Percentiles rank a stretch among this genome's conserved stretches.
Conservation (phyloP, 768 basidiomycete genomes). For the Astraeus odoratus region DNA sequence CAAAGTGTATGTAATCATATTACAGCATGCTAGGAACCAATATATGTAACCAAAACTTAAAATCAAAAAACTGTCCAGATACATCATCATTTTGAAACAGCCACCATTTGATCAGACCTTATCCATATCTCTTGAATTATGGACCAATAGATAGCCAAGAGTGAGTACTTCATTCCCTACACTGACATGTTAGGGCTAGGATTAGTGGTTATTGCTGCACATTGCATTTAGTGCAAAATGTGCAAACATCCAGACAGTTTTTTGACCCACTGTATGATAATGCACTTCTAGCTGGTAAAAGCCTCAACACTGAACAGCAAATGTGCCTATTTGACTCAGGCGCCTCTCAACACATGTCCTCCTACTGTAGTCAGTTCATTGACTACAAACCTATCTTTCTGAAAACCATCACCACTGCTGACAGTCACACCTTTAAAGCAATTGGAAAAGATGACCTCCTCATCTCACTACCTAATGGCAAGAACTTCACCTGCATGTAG, state of each 20-base stretch:
- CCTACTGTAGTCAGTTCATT: not conserved
- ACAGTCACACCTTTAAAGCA: conserved; percentile 2
- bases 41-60: too few species aligned
- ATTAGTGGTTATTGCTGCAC: too few species aligned
- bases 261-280: too few species aligned
- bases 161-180: too few species aligned
- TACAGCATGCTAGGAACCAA: too few species aligned
- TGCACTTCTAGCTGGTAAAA: not conserved
- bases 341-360: not conserved
- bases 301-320: not conserved
- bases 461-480: conserved; percentile 6
- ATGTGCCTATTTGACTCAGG: not conserved
- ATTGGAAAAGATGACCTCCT: conserved; percentile 16
- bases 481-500: not conserved
- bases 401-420: conserved; percentile 16
- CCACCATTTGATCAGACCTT: too few species aligned
- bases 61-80: too few species aligned
- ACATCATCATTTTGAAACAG: too few species aligned
- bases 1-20: not conserved
- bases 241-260: not conserved
- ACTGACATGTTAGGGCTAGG: too few species aligned
- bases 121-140: too few species aligned
- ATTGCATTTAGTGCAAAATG: too few species aligned
- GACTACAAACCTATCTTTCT: conserved; percentile 9
- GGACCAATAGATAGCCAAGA: too few species aligned